phyloP scores from a whole-genome alignment of 164 flowering plant species.

The Chimonanthus salicifolius region DNA sequence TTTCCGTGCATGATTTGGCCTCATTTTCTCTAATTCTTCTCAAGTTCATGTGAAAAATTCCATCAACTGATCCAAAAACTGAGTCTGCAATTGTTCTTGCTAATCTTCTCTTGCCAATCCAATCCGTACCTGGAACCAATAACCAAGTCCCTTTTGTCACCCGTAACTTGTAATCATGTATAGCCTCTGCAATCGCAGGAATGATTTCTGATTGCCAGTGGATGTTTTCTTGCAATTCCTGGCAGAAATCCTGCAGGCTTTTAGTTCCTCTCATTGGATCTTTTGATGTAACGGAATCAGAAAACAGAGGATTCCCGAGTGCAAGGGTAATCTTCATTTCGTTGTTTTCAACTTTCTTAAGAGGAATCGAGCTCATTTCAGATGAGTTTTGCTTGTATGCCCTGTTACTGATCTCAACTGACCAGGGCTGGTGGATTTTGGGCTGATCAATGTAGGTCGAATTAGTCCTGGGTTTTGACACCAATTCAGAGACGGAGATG shows the following conservation, averaged over 20 bases:
- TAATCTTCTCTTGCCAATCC: constrained; percentile 54
- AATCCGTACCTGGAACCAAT: constrained; percentile 56
- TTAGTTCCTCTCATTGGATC: constrained; percentile 9
- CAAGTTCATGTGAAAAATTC: constrained; percentile 43
- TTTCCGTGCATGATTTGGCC: constrained; percentile 16
- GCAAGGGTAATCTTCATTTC: constrained; percentile 69
- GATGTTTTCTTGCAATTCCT: constrained; percentile 47
- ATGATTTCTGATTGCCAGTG: constrained; percentile 59
- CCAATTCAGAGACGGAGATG: constrained; percentile 36
- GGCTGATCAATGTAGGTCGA: constrained; percentile 27
- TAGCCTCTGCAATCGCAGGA: constrained; percentile 43
- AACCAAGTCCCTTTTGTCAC: constrained; percentile 41
- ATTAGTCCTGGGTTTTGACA: constrained; percentile 14
- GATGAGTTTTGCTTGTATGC: constrained; percentile 14
- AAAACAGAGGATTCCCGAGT: constrained; percentile 43
- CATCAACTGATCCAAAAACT: constrained; percentile 46
- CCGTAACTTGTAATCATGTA: constrained; percentile 23
- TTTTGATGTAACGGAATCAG: constrained; percentile 15
- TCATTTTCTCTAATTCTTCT: constrained; percentile 17
- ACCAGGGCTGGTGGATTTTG: constrained; percentile 46
- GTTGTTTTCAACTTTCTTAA: constrained; percentile 36
- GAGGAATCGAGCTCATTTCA: constrained; percentile 44
- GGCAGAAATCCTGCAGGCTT: constrained; percentile 20
- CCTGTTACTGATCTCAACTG: constrained; percentile 37
- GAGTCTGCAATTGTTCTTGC: constrained; percentile 50